These are phyloP conservation scores for Ogataea methanolica DNA, from an alignment of 805 yeast species.

Conservation along the genomic window DNA sequence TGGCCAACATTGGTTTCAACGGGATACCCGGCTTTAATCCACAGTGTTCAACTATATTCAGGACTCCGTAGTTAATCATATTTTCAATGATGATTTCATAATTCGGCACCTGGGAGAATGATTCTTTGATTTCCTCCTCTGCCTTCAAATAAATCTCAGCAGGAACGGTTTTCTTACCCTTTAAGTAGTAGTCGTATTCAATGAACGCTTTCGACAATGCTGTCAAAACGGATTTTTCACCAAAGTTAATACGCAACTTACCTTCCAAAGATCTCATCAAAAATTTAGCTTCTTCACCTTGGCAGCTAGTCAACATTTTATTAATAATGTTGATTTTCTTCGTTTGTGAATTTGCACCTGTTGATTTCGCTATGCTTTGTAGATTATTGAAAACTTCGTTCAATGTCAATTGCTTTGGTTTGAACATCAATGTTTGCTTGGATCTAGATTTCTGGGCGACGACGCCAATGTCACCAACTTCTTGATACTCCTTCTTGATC, in stretches of 20 bases:
- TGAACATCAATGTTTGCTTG: slow-evolving; percentile 89
- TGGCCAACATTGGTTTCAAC: slow-evolving; percentile 95
- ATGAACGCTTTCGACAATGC: slow-evolving; percentile 82
- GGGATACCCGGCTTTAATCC: slow-evolving; percentile 89
- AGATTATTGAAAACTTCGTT: slow-evolving; percentile 69
- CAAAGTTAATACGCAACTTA: slow-evolving; percentile 86
- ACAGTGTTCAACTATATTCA: slow-evolving; percentile 60
- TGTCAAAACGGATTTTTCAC: slow-evolving; percentile 85
- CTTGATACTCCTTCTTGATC: slow-evolving; percentile 68
- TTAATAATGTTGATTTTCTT: slow-evolving; percentile 76
- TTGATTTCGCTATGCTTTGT: slow-evolving; percentile 67
- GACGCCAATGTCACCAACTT: slow-evolving; percentile 84
- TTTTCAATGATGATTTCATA: slow-evolving; percentile 72
- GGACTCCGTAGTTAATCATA: slow-evolving; percentile 64
- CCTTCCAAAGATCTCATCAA: slow-evolving; percentile 89
- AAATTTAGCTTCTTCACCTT: slow-evolving; percentile 84
- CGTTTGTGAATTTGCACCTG: slow-evolving; percentile 80
- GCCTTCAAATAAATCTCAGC: slow-evolving; percentile 54
- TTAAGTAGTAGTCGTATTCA: slow-evolving; percentile 45
- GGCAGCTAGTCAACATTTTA: slow-evolving; percentile 79
- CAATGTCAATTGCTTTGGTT: slow-evolving; percentile 76
- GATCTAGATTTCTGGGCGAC: slow-evolving; percentile 83
- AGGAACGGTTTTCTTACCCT: slow-evolving; percentile 22
- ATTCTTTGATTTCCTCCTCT: slow-evolving; percentile 77
- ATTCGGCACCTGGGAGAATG: slow-evolving; percentile 86